These are phyloP conservation scores for Barnettozyma salicaria DNA, from an alignment of 805 yeast species.

Conservation along the genomic window DNA sequence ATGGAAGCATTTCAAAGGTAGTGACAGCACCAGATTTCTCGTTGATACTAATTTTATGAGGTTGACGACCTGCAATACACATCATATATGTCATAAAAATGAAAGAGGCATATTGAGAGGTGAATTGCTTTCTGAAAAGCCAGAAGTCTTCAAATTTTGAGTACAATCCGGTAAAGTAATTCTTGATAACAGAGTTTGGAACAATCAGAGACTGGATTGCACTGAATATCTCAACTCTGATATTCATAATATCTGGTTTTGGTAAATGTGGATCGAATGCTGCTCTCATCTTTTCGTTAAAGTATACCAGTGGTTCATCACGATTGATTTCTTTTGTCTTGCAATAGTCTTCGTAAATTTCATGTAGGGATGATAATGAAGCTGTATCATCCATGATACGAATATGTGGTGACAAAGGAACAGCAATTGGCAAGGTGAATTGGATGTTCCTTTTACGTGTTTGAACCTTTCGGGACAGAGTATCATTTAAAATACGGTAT, in stretches of 20 bases:
- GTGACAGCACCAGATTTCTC: constrained; percentile 81
- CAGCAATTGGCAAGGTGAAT: constrained; percentile 84
- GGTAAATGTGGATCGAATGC: constrained; percentile 93
- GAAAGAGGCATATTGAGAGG: constrained; percentile 91
- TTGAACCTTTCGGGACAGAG: constrained; percentile 75
- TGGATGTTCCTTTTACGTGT: constrained; percentile 79
- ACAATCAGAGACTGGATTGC: constrained; percentile 85
- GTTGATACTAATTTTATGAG: constrained; percentile 85
- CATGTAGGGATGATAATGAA: constrained; percentile 69
- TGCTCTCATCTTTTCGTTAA: constrained; percentile 78
- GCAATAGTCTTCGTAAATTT: constrained; percentile 84
- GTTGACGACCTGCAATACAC: constrained; percentile 88
- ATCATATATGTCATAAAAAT: constrained; percentile 90
- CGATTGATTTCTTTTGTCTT: constrained; percentile 62
- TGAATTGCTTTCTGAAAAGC: constrained; percentile 92
- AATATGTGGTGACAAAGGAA: constrained; percentile 92
- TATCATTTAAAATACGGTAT: constrained; percentile 82
- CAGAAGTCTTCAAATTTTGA: constrained; percentile 89
- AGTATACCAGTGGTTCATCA: constrained; percentile 86
- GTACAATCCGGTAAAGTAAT: constrained; percentile 65
- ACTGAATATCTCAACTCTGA: constrained; percentile 84
- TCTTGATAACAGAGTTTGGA: constrained; percentile 77
- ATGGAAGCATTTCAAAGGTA: constrained; percentile 94
- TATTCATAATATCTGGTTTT: constrained; percentile 83
- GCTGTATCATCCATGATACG: constrained; percentile 81